Evolutionary conservation across 2,329 filamentous ascomycete species (phyloP).

Genomic region (Blastomyces gilchristii): DNA sequence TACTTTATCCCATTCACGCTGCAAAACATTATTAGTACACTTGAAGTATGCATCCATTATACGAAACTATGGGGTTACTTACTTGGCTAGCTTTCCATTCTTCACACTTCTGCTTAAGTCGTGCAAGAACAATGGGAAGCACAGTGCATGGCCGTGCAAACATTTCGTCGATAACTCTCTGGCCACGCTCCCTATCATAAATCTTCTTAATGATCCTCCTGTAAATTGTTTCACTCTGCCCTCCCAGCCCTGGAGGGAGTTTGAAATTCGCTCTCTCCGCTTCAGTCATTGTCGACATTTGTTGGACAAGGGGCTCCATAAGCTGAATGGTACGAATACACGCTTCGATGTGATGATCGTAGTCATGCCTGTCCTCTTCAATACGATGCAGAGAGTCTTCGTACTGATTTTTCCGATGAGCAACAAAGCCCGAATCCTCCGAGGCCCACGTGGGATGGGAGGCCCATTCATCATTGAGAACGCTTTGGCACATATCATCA

Average conservation of each 20-base stretch:
- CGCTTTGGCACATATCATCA: constrained; percentile 84
- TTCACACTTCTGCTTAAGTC: constrained; percentile 91
- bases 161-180: constrained; percentile 76
- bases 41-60: not conserved
- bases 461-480: constrained; percentile 96
- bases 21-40: not conserved
- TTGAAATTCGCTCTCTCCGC: constrained; percentile 63
- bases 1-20: constrained; percentile 97
- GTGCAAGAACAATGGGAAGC: constrained; percentile 74
- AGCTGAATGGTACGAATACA: constrained; percentile 93
- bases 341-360: constrained; percentile 95
- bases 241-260: constrained; percentile 73
- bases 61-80: constrained; percentile 15
- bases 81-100: constrained; percentile 89
- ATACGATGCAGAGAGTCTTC: constrained; percentile 93
- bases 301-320: constrained; percentile 84
- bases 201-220: constrained; percentile 97
- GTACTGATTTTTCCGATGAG: constrained; percentile 90
- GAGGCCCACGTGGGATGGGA: constrained; percentile 98
- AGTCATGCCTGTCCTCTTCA: constrained; percentile 96
- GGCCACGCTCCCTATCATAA: constrained; percentile 74
- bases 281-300: constrained; percentile 69
- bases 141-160: constrained; percentile 76
- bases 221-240: constrained; percentile 92
- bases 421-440: constrained; percentile 94